Conservation (phyloP, 352 stramenopile species). For the Blastocystis hominis region DNA sequence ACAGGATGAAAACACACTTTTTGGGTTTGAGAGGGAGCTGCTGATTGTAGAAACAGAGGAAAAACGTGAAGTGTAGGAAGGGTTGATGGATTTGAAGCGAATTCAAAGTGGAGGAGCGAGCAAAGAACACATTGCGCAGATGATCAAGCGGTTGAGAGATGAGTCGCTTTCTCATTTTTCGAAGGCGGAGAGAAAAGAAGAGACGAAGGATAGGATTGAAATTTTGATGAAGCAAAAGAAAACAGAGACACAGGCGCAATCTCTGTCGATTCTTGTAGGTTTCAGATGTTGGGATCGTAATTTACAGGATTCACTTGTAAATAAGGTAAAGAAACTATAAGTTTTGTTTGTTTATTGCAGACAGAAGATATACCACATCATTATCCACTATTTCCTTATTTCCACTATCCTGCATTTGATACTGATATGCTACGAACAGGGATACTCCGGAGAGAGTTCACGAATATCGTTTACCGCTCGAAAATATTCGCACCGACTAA, state of each 20-base stretch:
- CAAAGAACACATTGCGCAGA: too few relatives aligned
- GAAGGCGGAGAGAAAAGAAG: too few relatives aligned
- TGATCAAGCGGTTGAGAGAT: too few relatives aligned
- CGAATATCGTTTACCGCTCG: background rate
- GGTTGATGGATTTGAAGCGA: background rate
- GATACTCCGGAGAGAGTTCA: background rate
- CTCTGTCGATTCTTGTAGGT: background rate
- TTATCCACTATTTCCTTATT: background rate
- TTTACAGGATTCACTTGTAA: background rate
- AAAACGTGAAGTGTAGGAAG: background rate
- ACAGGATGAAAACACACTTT: background rate
- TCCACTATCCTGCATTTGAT: background rate
- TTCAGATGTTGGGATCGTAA: background rate
- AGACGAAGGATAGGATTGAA: too few relatives aligned
- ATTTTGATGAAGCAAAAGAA: too few relatives aligned
- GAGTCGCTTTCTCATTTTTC: too few relatives aligned
- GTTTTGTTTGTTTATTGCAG: background rate
- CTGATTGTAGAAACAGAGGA: background rate
- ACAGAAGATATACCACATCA: background rate
- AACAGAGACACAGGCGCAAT: background rate
- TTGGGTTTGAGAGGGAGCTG: background rate
- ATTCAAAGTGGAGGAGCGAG: background rate
- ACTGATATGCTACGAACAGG: background rate
- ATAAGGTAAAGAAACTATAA: background rate
- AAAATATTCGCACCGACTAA: constrained; percentile 35